Conservation (phyloP, 2,329 filamentous ascomycete species). For the Phialemonium atrogriseum region DNA sequence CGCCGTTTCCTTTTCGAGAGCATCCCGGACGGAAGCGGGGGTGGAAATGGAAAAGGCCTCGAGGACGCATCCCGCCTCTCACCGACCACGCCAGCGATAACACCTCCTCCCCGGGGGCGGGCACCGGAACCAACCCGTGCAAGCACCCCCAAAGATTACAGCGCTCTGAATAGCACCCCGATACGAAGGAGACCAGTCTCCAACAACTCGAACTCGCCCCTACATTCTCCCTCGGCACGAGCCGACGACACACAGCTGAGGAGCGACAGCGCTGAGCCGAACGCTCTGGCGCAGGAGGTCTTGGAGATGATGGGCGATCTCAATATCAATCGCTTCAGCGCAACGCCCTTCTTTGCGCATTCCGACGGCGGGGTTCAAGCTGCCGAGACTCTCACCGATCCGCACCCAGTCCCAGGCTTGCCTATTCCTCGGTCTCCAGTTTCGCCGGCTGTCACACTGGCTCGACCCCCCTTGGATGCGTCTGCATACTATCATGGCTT, state of each 20-base stretch:
- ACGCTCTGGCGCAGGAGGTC: conserved; percentile 8
- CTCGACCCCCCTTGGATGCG: background rate
- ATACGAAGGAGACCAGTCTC: conserved; percentile 11
- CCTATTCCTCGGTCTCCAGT: conserved; percentile 1
- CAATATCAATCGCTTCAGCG: conserved; percentile 13
- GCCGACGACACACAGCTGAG: too few species aligned
- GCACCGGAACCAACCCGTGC: too few species aligned
- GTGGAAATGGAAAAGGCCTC: too few species aligned
- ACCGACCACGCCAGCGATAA: too few species aligned
- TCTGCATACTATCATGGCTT: background rate
- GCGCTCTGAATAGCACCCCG: conserved; percentile 4
- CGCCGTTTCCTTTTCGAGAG: conserved; percentile 18
- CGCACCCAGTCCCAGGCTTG: conserved; percentile 8
- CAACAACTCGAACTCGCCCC: conserved; percentile 8
- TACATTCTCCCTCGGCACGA: conserved; percentile 7
- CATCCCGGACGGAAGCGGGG: conserved; percentile 10
- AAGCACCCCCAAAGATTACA: too few species aligned
- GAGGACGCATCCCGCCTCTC: too few species aligned
- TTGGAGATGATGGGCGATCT: conserved; percentile 12
- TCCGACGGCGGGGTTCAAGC: conserved; percentile 17
- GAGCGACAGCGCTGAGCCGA: conserved; percentile 8
- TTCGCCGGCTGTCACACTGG: background rate
- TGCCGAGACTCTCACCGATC: conserved; percentile 16
- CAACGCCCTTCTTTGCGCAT: conserved; percentile 13
- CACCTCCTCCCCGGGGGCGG: too few species aligned